A percentile compares a stretch with the other conserved stretches of the same genome.
Conservation (phyloP, 2,329 filamentous ascomycete species). For the Nemania diffusa region DNA sequence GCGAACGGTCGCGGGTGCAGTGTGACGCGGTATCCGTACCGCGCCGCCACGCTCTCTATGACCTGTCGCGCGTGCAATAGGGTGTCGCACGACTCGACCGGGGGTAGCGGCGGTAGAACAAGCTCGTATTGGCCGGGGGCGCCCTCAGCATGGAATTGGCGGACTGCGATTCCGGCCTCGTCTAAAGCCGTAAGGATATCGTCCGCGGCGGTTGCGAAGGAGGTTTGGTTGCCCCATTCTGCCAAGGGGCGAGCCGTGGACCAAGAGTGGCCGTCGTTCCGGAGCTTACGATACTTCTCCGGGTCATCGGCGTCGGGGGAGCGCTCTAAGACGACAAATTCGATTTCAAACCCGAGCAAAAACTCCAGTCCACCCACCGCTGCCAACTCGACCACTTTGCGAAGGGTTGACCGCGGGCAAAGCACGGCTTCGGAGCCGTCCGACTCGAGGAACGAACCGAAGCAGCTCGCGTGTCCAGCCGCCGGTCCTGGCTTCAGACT, state of each 20-base stretch:
- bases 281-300: conserved; percentile 58
- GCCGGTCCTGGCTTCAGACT: conserved; percentile 69
- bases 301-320: conserved; percentile 50
- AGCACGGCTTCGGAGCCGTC: conserved; percentile 60
- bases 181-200: conserved; percentile 72
- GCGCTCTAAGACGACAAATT: not conserved
- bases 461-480: conserved; percentile 70
- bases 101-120: conserved; percentile 69
- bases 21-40: conserved; percentile 72
- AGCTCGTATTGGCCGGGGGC: conserved; percentile 82
- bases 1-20: conserved; percentile 77
- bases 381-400: conserved; percentile 63
- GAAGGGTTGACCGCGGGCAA: conserved; percentile 74
- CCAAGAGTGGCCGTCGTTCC: conserved; percentile 75
- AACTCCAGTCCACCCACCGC: conserved; percentile 65
- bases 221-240: conserved; percentile 56
- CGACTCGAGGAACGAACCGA: conserved; percentile 71
- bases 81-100: conserved; percentile 75
- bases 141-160: conserved; percentile 80
- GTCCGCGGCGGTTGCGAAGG: conserved; percentile 68
- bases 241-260: conserved; percentile 71
- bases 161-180: conserved; percentile 70
- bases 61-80: conserved; percentile 77
- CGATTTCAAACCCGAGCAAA: conserved; percentile 76
- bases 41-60: conserved; percentile 70